phyloP scores from a whole-genome alignment of 2,329 filamentous ascomycete genomes.

The Nothophoma quercina region DNA sequence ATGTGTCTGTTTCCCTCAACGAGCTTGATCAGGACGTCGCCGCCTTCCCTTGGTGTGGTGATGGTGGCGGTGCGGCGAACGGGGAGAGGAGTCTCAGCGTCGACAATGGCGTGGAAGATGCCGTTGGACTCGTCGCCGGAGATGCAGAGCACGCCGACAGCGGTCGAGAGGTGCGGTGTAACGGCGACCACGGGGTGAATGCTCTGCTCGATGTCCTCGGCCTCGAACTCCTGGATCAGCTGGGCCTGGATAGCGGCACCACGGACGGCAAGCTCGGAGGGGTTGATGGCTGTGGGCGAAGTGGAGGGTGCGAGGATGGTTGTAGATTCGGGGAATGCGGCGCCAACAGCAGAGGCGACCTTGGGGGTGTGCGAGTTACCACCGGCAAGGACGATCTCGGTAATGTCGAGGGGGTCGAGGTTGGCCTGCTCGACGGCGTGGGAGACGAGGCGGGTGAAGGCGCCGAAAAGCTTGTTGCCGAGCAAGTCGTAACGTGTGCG shows the following conservation, averaged over 20 bases:
- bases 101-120: slow-evolving; percentile 81
- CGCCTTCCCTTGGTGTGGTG: slow-evolving; percentile 76
- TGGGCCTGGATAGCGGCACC: slow-evolving; percentile 96
- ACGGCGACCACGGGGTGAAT: slow-evolving; percentile 95
- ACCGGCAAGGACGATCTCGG: slow-evolving; percentile 92
- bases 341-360: slow-evolving; percentile 80
- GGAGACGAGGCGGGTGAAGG: slow-evolving; percentile 86
- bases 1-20: slow-evolving; percentile 90
- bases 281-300: slow-evolving; percentile 80
- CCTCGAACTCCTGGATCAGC: slow-evolving; percentile 92
- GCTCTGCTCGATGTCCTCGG: slow-evolving; percentile 92
- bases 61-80: slow-evolving; percentile 86
- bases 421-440: slow-evolving; percentile 89
- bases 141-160: slow-evolving; percentile 82
- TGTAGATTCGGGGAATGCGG: slow-evolving; percentile 82
- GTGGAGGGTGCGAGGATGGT: slow-evolving; percentile 84
- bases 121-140: slow-evolving; percentile 66
- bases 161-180: slow-evolving; percentile 86
- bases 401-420: slow-evolving; percentile 89
- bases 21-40: slow-evolving; percentile 86
- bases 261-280: slow-evolving; percentile 85
- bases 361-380: slow-evolving; percentile 93
- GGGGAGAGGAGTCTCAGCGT: slow-evolving; percentile 87
- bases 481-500: slow-evolving; percentile 91
- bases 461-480: slow-evolving; percentile 82